phyloP scores from a whole-genome alignment of 2,329 filamentous ascomycete genomes.

The Bipolaris gigantea region DNA sequence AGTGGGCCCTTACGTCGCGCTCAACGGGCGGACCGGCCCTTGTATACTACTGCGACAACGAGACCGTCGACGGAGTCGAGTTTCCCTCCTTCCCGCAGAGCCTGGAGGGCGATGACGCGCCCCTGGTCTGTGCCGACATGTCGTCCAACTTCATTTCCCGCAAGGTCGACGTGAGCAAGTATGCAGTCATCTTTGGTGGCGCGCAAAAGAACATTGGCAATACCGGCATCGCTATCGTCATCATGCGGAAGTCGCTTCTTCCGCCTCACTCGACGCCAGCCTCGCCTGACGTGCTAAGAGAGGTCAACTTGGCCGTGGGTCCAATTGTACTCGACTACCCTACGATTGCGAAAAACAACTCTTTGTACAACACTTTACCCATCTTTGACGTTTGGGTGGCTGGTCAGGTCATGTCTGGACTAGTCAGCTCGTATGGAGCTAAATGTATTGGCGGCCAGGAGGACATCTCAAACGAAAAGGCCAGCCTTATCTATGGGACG shows the following conservation, averaged over 20 bases:
- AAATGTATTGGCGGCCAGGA: conserved; percentile 77
- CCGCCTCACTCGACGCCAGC: conserved; percentile 63
- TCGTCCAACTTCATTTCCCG: conserved; percentile 89
- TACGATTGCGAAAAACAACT: conserved; percentile 88
- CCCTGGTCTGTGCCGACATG: conserved; percentile 87
- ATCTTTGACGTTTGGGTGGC: conserved; percentile 94
- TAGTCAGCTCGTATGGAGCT: conserved; percentile 66
- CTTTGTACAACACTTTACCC: conserved; percentile 91
- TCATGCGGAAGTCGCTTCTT: conserved; percentile 80
- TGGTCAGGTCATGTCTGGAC: conserved; percentile 80
- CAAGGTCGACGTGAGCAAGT: conserved; percentile 75
- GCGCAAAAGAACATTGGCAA: conserved; percentile 93
- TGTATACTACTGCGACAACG: conserved; percentile 91
- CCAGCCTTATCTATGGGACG: conserved; percentile 71
- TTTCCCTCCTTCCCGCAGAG: conserved; percentile 72
- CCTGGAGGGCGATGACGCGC: conserved; percentile 66
- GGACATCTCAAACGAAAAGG: conserved; percentile 72
- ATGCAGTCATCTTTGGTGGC: conserved; percentile 82
- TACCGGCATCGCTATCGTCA: conserved; percentile 82
- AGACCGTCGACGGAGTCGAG: conserved; percentile 92
- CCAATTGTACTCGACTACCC: conserved; percentile 83
- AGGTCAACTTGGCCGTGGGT: conserved; percentile 74
- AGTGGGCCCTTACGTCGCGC: conserved; percentile 71
- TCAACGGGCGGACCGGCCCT: conserved; percentile 61
- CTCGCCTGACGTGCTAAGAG: conserved; percentile 67